These are phyloP conservation scores for Diaporthe amygdali DNA, from an alignment of 2,329 filamentous ascomycete species.

Conservation along the genomic window DNA sequence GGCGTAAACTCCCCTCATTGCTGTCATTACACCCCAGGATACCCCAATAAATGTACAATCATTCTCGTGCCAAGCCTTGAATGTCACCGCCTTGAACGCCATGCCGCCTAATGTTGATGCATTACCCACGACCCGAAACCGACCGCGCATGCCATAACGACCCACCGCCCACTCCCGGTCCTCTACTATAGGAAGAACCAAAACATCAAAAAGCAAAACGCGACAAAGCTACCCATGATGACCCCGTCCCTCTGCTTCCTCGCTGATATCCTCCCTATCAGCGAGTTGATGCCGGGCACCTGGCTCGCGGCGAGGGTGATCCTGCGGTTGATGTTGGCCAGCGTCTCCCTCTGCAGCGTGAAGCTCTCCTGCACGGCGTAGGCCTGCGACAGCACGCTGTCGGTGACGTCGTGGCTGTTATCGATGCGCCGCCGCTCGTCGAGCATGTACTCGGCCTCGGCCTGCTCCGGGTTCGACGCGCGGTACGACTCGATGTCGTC, in stretches of 20 bases:
- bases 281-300: conserved; percentile 88
- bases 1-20: background rate
- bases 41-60: conserved; percentile 25
- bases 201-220: conserved; percentile 87
- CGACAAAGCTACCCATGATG: conserved; percentile 90
- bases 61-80: conserved; percentile 8
- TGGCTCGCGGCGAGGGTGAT: conserved; percentile 90
- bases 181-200: conserved; percentile 71
- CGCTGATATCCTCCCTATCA: conserved; percentile 91
- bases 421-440: conserved; percentile 86
- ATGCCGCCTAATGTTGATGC: conserved; percentile 19
- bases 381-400: conserved; percentile 90
- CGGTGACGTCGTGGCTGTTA: conserved; percentile 86
- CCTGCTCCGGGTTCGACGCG: conserved; percentile 77
- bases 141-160: background rate
- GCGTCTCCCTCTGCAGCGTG: conserved; percentile 81
- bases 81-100: conserved; percentile 17
- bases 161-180: background rate
- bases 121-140: background rate
- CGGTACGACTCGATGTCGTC: conserved; percentile 92
- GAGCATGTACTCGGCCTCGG: conserved; percentile 97
- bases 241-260: conserved; percentile 96
- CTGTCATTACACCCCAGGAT: conserved; percentile 22
- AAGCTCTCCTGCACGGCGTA: conserved; percentile 97
- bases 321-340: conserved; percentile 86